Conservation (phyloP, 176 grass and related monocot species). For the Bonia amplexicaulis region DNA sequence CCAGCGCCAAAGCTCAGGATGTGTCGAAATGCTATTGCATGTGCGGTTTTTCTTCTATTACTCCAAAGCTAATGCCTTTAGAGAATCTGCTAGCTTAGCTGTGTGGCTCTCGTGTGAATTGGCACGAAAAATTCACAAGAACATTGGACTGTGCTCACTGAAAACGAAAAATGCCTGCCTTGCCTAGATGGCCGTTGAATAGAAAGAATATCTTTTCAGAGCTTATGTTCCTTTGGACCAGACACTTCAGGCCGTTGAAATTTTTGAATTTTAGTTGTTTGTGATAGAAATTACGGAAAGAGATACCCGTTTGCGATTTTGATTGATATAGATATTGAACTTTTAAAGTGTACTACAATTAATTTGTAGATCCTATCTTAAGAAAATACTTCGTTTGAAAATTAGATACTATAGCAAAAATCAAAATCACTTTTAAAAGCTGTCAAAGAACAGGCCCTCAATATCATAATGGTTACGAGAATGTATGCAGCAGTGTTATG, state of each 20-base stretch:
- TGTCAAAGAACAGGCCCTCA: too few species aligned
- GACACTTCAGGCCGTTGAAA: too few species aligned
- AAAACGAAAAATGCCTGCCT: constrained; percentile 2
- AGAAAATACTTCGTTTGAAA: too few species aligned
- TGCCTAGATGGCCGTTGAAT: constrained; percentile 13
- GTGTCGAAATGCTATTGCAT: constrained; percentile 21
- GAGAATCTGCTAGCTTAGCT: constrained; percentile 6
- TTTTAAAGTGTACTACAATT: too few species aligned
- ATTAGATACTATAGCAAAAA: too few species aligned
- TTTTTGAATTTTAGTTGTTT: too few species aligned
- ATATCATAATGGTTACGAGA: neutral
- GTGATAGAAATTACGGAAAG: too few species aligned
- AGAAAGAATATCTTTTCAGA: neutral
- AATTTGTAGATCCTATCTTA: too few species aligned
- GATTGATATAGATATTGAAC: too few species aligned
- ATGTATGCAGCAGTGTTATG: neutral
- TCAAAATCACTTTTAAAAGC: too few species aligned
- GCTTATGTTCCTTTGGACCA: neutral
- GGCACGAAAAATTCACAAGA: neutral
- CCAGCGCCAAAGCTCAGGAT: neutral
- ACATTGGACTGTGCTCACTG: neutral
- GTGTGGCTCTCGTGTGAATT: neutral
- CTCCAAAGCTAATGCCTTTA: neutral
- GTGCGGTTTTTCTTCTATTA: neutral
- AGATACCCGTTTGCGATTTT: too few species aligned